These are phyloP conservation scores for Fusarium odoratissimum DNA, from an alignment of 2,329 filamentous ascomycete genomes.

Conservation along the genomic window DNA sequence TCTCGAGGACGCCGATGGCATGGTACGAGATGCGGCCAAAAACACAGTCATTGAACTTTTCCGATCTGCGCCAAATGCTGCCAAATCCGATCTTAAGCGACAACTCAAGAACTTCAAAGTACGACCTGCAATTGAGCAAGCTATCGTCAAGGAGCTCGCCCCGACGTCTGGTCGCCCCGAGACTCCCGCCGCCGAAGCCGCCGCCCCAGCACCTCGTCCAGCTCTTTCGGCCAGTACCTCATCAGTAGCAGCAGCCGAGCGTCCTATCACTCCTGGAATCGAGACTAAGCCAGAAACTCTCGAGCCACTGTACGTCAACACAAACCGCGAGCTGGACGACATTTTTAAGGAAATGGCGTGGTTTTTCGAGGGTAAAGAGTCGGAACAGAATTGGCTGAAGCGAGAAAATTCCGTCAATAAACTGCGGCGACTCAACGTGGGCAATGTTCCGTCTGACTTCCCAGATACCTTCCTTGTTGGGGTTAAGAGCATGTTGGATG, in stretches of 20 bases:
- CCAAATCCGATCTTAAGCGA: constrained; percentile 89
- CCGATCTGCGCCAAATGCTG: constrained; percentile 80
- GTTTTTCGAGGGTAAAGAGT: constrained; percentile 87
- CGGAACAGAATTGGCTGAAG: constrained; percentile 90
- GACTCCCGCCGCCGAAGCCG: constrained; percentile 51
- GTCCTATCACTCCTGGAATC: constrained; percentile 70
- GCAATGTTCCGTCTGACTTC: constrained; percentile 85
- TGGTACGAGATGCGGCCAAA: constrained; percentile 87
- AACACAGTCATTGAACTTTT: constrained; percentile 88
- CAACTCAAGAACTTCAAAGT: constrained; percentile 88
- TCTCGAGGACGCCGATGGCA: constrained; percentile 89
- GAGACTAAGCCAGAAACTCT: constrained; percentile 76
- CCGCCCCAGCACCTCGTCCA: constrained; percentile 53
- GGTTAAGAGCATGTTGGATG: constrained; percentile 82
- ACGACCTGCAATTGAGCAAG: constrained; percentile 83
- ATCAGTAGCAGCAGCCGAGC: constrained; percentile 58
- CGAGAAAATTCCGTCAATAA: constrained; percentile 84
- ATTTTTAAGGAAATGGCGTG: constrained; percentile 83
- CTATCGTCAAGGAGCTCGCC: constrained; percentile 80
- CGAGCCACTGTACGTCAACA: constrained; percentile 86
- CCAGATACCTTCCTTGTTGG: constrained; percentile 75
- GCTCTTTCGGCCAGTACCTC: constrained; percentile 65
- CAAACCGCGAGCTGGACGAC: constrained; percentile 88
- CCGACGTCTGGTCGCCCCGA: constrained; percentile 60
- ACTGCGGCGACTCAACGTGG: constrained; percentile 81